Evolutionary conservation across 345 rosid genomes (phyloP), one percentile per base, ranked within the genome.

Genomic region (Carallia brachiata): DNA sequence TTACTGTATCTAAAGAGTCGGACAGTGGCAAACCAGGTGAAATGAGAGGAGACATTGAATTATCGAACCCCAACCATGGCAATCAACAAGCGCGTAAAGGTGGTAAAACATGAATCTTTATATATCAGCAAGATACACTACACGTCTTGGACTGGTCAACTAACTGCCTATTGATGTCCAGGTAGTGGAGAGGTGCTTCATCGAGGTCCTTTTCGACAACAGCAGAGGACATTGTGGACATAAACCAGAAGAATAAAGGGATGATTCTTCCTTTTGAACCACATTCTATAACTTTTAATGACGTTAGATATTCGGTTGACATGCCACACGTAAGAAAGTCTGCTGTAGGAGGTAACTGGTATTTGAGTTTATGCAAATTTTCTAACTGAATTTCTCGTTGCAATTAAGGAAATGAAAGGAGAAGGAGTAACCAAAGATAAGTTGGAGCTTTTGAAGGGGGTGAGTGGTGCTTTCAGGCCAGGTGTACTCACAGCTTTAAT

Each of bases 261-360:
- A 84, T 87, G 90, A 78, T 88, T 62, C 89, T 90, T 78, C 94
- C 97, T 57, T 90, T 88, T 73, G 85, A 85, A 73, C 94, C 81
- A 23, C 88, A 79, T 77, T 85, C 81, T 23, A 71, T 90, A 17
- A 80, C 89, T 34, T 90, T 90, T 10, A 83, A 85, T 66, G 79
- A 85, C 2, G 66, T 90, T 59, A 34, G 23, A 30, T 90, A 88
- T 77, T 84, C 92, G n/a, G 89, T 90, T 55, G 89, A 87, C 74
- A 87, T 90, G 94, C 97, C 97, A 27, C 82, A 77, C 88, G 96
- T 88, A 79, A 57, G 66, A 5, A 23, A 48, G 44, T 2, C 59
- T 55, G 31, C 59, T 6, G 19, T 19, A 2, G 3, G 2, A 4
- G 7, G 31, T 28, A 55, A n/a, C 59, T 55, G 9, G 31, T 23